phyloP scores from a whole-genome alignment of 768 basidiomycete species.

The Trametes coccinea region DNA sequence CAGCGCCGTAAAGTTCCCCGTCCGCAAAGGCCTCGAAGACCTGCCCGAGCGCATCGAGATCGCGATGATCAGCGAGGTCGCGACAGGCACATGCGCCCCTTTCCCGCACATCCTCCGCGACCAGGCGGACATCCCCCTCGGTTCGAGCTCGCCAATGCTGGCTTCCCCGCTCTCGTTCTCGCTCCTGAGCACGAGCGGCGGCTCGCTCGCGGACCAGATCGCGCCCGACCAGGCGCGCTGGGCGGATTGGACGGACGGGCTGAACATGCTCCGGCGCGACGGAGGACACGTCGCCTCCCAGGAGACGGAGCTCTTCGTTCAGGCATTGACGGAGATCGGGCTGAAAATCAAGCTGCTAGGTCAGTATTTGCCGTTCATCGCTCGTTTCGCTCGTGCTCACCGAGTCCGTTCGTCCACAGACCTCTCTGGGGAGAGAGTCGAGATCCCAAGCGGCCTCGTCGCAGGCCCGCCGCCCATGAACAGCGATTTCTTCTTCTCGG shows the following conservation, averaged over 20 bases:
- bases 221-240: slow-evolving; percentile 74
- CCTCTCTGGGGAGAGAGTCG: slow-evolving; percentile 85
- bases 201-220: slow-evolving; percentile 74
- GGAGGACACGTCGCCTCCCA: slow-evolving; percentile 82
- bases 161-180: slow-evolving; percentile 78
- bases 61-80: slow-evolving; percentile 74
- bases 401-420: slow-evolving; percentile 43
- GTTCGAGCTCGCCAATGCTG: slow-evolving; percentile 50
- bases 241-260: slow-evolving; percentile 94
- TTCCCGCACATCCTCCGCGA: slow-evolving; percentile 53
- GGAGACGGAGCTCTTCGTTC: slow-evolving; percentile 84
- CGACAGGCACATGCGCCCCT: slow-evolving; percentile 69
- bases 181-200: slow-evolving; percentile 62
- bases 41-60: slow-evolving; percentile 86
- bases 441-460: slow-evolving; percentile 78
- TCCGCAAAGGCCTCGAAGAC: slow-evolving; percentile 82
- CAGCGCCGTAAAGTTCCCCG: slow-evolving; percentile 74
- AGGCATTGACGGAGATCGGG: slow-evolving; percentile 87
- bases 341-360: slow-evolving; percentile 88
- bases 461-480: slow-evolving; percentile 80
- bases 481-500: slow-evolving; percentile 86
- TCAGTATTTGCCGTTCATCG: slow-evolving; percentile 35
- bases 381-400: not conserved
- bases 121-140: slow-evolving; percentile 52
- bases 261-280: slow-evolving; percentile 83